Conservation (phyloP, 1,139 yeast genomes). For the Casaregolazyma suthepensis region DNA sequence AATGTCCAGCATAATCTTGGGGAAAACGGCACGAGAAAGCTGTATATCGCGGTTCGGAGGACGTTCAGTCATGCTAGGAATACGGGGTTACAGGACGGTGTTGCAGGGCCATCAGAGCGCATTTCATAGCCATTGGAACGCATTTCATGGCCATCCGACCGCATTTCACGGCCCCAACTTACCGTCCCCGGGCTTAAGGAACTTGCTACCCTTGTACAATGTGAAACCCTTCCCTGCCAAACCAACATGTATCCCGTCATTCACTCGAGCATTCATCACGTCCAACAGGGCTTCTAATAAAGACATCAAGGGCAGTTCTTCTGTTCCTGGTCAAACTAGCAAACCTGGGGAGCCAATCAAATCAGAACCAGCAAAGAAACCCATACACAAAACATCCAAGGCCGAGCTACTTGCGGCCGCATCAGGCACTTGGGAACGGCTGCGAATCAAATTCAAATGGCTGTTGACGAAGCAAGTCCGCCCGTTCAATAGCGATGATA, state of each 20-base stretch:
- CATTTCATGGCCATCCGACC: too few species aligned
- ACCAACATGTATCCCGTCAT: not conserved
- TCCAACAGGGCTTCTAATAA: not conserved
- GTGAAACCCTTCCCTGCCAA: not conserved
- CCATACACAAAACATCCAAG: conserved; percentile 20
- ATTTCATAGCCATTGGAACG: too few species aligned
- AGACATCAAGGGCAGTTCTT: not conserved
- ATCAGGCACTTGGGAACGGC: conserved; percentile 43
- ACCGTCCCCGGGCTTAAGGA: not conserved
- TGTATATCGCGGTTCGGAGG: not conserved
- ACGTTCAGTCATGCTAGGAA: not conserved
- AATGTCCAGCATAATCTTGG: not conserved
- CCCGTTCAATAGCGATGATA: conserved; percentile 84
- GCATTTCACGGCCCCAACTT: too few species aligned
- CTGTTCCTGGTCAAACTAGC: not conserved
- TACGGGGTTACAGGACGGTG: not conserved
- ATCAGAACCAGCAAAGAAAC: not conserved
- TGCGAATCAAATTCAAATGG: conserved; percentile 64
- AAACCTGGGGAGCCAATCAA: not conserved
- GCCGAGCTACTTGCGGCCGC: conserved; percentile 53
- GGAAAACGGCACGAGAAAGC: not conserved
- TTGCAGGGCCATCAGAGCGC: too few species aligned
- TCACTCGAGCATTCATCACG: not conserved
- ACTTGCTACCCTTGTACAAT: not conserved
- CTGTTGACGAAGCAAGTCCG: conserved; percentile 52